Base-by-base conservation (phyloP, 225 moss, liverwort and hornwort species). In the Physcomitrium patens region DNA sequence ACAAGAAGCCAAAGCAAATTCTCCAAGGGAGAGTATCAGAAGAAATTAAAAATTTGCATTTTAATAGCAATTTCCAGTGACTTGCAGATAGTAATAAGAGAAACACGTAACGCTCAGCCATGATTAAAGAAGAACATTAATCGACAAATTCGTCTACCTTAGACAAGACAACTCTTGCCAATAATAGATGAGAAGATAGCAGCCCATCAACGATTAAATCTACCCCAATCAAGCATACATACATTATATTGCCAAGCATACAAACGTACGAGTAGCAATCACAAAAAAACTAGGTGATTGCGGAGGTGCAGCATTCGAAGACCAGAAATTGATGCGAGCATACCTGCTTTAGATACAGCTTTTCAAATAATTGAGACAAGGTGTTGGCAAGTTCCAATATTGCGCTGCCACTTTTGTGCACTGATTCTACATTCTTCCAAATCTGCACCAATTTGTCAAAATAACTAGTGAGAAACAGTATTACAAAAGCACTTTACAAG, bases 291-390 rank as follows among this genome's bases (percentile, higher is more conserved):
- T 66, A 43, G 46, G 41, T 54, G 49, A 16, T 37, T 4, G 31
- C 31, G 5, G 7, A 37, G 7, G 31, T 37, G 31, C 31, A 37
- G 31, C 31, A 37, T 37, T 37, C 31, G 5, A 7, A 4, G 31
- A 7, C 31, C 31, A 2, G 31, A 37, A 7, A 70, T 17, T 23
- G 15, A 70, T 48, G 48, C 27, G 59, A 52, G 73, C 68, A 52
- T 73, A 96, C 96, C 96, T 96, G 91, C 79, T 96, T 96, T 16
- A 81, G 79, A 78, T 88, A 94, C 10, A 96, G 86, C 68, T 80
- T 86, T 75, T 96, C 89, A 78, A 96, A 96, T 71, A 96, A 77
- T 60, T 94, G 89, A 65, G 94, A 84, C 44, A 96, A 77, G 55
- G 48, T 83, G 63, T 23, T 76, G 65, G 84, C 84, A 28, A 92